Base-by-base conservation (phyloP, 352 stramenopile genomes). In the Phytophthora podocarpi region DNA sequence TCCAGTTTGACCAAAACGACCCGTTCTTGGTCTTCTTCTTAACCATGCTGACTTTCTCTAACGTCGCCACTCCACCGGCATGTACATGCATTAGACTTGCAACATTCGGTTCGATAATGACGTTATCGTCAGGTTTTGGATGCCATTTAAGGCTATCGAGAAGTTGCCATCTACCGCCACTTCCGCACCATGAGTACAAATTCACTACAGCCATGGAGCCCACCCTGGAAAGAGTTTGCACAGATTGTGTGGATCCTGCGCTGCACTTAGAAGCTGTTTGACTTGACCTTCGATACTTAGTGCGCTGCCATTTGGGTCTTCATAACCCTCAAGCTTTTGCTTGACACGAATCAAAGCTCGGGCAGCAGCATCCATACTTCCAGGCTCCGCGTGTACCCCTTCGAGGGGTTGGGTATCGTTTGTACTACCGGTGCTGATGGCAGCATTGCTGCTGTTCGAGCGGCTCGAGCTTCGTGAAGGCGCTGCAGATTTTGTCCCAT, bases 311-410 rank as follows among this genome's bases (percentile, higher is more conserved):
- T 96, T 97, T 11, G 89, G 91, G 58, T 99, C 97, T 68, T 99
- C 97, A 70, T 99, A 99, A 3, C 98, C 97, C 74, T 99, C 87
- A 4, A 99, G 82, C 72, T 99, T 99, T 72, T 99, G 90, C 55
- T 97, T 95, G 49, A 99, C 98, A 57, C 96, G 97, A 47, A 97
- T 85, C 23, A 99, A 85, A 15, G 95, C 96, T 53, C 96, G 84
- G 37, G 93, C 81, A 4, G 97, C 97, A 23, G 93, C 95, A 72
- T 99, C 74, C 13, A 88, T 89, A 31, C 59, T 69, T 32, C 58
- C 58, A 23, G 59, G 49, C 23, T 72, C 60, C 16, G 37, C 50
- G 18, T 61, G 45, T 48, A 85, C 82, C 18, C 70, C 61, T 3
- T 78, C 40, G 13, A 12, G 57, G 5, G 36, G 34, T 43, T 72